Percentiles rank a stretch among this genome's conserved stretches.
Conservation (phyloP, 768 basidiomycete species). For the Chlorophyllum brunneum region DNA sequence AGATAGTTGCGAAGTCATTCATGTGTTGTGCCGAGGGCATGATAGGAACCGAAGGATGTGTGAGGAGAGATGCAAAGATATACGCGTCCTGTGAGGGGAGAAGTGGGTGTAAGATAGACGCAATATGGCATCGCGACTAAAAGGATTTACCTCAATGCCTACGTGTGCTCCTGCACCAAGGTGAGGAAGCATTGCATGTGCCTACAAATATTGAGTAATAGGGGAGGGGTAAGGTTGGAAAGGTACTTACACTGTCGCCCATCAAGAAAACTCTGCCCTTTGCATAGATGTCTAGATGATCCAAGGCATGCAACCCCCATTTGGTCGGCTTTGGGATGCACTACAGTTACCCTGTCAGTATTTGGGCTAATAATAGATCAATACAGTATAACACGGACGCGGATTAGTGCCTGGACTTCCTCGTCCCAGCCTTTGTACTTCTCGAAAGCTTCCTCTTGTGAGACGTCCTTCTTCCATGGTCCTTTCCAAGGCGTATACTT, state of each 20-base stretch:
- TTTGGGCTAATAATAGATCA: background rate
- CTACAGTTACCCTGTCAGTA: conserved; percentile 3
- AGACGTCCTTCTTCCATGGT: conserved; percentile 15
- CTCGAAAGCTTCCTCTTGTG: conserved; percentile 13
- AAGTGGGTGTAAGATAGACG: background rate
- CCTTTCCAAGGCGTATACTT: conserved; percentile 16
- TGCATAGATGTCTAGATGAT: conserved; percentile 17
- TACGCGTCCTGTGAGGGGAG: conserved; percentile 21
- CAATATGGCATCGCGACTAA: background rate
- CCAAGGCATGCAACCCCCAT: conserved; percentile 22
- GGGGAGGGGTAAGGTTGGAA: too few species aligned
- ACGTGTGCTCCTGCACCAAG: conserved; percentile 48
- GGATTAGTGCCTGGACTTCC: conserved; percentile 15
- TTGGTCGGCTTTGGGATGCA: conserved; percentile 18
- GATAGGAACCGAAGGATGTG: conserved; percentile 30
- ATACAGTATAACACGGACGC: conserved; percentile 7
- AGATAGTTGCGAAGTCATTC: conserved; percentile 17
- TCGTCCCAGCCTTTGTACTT: conserved; percentile 17
- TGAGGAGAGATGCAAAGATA: conserved; percentile 33
- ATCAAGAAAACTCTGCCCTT: conserved; percentile 19
- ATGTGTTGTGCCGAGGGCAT: background rate
- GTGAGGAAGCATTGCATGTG: conserved; percentile 45
- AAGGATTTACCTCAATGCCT: conserved; percentile 37
- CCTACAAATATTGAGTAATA: conserved; percentile 18
- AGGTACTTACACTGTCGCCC: conserved; percentile 21